These are phyloP conservation scores for Fulvia fulva DNA, from an alignment of 2,329 filamentous ascomycete species.

Conservation along the genomic window DNA sequence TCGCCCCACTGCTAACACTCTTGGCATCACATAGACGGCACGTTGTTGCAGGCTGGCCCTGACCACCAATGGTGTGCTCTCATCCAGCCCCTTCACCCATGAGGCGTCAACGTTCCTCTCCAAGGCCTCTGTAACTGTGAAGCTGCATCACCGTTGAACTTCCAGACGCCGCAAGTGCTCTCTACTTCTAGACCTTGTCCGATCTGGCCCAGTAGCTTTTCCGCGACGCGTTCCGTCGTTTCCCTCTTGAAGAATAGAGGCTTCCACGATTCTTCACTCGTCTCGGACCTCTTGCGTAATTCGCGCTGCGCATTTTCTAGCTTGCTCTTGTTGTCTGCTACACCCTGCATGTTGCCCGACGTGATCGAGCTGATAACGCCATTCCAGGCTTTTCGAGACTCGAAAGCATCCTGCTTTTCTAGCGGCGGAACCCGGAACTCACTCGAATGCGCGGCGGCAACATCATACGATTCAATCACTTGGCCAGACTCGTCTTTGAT, in stretches of 20 bases:
- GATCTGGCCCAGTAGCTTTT: slow-evolving; percentile 34
- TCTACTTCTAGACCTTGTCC: slow-evolving; percentile 48
- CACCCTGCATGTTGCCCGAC: slow-evolving; percentile 42
- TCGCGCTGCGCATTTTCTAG: slow-evolving; percentile 38
- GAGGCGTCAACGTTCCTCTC: slow-evolving; percentile 29
- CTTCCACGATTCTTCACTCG: slow-evolving; percentile 36
- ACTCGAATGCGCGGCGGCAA: slow-evolving; percentile 20
- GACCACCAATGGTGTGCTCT: not conserved
- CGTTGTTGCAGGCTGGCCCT: not conserved
- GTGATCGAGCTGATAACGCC: slow-evolving; percentile 38
- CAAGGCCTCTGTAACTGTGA: slow-evolving; percentile 27
- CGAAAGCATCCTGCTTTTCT: slow-evolving; percentile 43
- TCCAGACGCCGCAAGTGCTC: slow-evolving; percentile 66
- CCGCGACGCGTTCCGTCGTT: slow-evolving; percentile 25
- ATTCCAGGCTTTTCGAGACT: slow-evolving; percentile 43
- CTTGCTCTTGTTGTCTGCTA: slow-evolving; percentile 28
- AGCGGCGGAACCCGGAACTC: slow-evolving; percentile 29
- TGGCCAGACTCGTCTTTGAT: slow-evolving; percentile 36
- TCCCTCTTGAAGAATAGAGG: slow-evolving; percentile 40
- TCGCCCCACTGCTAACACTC: not conserved
- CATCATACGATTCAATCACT: slow-evolving; percentile 36
- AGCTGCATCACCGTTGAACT: slow-evolving; percentile 55
- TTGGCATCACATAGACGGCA: not conserved
- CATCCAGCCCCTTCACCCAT: slow-evolving; percentile 16
- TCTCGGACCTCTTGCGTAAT: slow-evolving; percentile 39